phyloP scores from a whole-genome alignment of 495 filamentous ascomycete genomes.

The Hyphodiscus hymeniophilus region DNA sequence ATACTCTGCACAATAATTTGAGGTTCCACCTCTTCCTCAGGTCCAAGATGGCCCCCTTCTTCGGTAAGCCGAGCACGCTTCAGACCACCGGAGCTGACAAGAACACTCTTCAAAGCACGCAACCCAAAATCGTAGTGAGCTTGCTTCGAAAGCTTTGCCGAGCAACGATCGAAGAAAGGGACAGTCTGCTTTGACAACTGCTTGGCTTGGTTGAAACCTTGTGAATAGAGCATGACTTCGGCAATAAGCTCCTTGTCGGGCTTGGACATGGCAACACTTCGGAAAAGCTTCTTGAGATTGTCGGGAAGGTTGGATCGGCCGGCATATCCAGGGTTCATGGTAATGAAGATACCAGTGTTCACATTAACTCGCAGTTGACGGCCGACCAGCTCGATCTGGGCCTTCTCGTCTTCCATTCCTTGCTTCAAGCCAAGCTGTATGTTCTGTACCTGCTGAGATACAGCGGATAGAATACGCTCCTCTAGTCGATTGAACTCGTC shows the following conservation, averaged over 20 bases:
- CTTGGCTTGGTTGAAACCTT: conserved; percentile 96
- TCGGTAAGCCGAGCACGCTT: conserved; percentile 74
- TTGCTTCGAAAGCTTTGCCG: conserved; percentile 76
- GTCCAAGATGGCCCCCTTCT: conserved; percentile 44
- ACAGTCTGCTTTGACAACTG: conserved; percentile 87
- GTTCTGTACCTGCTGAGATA: conserved; percentile 98
- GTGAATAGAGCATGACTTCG: conserved; percentile 99
- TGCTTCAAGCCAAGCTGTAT: conserved; percentile 92
- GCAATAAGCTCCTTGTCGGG: conserved; percentile 99
- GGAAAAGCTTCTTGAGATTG: conserved; percentile 98
- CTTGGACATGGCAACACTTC: conserved; percentile 99
- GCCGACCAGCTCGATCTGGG: conserved; percentile 89
- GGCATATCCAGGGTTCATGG: conserved; percentile 99
- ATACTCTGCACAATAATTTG: conserved; percentile 98
- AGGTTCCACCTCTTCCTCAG: conserved; percentile 77
- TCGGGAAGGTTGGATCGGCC: conserved; percentile 96
- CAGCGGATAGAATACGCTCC: conserved; percentile 91
- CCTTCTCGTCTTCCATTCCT: conserved; percentile 63
- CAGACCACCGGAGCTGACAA: conserved; percentile 91
- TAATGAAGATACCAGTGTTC: conserved; percentile 98
- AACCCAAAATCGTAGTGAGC: conserved; percentile 98
- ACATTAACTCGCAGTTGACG: conserved; percentile 77
- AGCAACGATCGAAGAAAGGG: conserved; percentile 93
- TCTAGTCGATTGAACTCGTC: conserved; percentile 99
- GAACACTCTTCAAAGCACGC: conserved; percentile 94